Evolutionary conservation across 495 filamentous ascomycete species (phyloP).

Genomic region (Lineolata rhizophorae): DNA sequence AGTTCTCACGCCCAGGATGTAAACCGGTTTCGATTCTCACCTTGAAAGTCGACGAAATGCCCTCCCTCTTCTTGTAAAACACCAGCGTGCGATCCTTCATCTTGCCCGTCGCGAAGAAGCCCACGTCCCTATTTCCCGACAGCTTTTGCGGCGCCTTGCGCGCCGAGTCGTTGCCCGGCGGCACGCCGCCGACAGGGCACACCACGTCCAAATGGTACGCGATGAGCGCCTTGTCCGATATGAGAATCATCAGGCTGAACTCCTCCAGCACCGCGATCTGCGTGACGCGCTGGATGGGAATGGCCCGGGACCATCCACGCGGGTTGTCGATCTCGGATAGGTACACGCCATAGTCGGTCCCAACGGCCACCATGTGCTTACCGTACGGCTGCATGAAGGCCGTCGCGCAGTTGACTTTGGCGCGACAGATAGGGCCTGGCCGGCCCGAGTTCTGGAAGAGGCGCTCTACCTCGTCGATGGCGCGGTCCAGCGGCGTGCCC

Average conservation of each 20-base stretch:
- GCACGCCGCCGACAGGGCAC: constrained; percentile 45
- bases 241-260: constrained; percentile 74
- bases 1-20: too few species aligned
- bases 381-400: constrained; percentile 60
- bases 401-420: constrained; percentile 79
- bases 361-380: constrained; percentile 78
- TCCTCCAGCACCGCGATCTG: constrained; percentile 92
- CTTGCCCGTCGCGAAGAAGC: constrained; percentile 82
- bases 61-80: constrained; percentile 92
- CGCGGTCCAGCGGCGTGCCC: constrained; percentile 78
- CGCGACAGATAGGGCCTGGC: constrained; percentile 56
- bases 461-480: constrained; percentile 71
- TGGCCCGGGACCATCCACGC: constrained; percentile 74
- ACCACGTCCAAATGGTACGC: constrained; percentile 88
- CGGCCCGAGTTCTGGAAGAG: constrained; percentile 40
- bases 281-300: constrained; percentile 53
- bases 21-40: constrained; percentile 14
- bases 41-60: constrained; percentile 80
- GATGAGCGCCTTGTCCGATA: constrained; percentile 76
- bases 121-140: constrained; percentile 68
- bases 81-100: constrained; percentile 94
- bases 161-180: constrained; percentile 36
- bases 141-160: constrained; percentile 76
- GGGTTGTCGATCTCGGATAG: constrained; percentile 69
- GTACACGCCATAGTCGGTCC: constrained; percentile 86